Base-by-base conservation (phyloP, 208 protist species). In the Vickermania spadyakhi region DNA sequence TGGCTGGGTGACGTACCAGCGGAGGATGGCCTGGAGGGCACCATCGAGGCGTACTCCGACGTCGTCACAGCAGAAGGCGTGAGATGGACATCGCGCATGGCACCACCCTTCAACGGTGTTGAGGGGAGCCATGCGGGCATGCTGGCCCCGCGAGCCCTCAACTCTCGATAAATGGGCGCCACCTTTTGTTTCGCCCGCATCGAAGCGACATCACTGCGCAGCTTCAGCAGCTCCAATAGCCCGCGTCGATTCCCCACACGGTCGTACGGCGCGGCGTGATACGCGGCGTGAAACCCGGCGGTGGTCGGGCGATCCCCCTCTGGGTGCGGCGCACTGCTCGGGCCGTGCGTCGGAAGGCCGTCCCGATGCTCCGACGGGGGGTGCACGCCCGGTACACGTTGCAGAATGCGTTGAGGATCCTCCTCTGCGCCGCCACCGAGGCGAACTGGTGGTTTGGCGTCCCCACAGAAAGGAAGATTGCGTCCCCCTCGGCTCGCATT, bases 171-270 rank as follows among this genome's bases (percentile, higher is more conserved):
- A 18, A 45, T 45, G 36, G 36, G 36, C 36, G 36, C 36, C 36
- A 45, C 36, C 36, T 45, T 45, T 45, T 45, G 36, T 45, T 45
- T 45, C 11, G 36, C 36, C 36, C 36, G 36, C 36, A 45, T 45
- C 36, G 36, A 7, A 7, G 36, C 36, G 36, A 45, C 36, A 18
- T 45, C 36, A 18, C 36, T 45, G 36, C 36, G 36, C 36, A 45
- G 36, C 18, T 45, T 45, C 11, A 45, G 36, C 11, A 45, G 36
- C 36, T 45, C 36, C 11, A 45, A 18, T 18, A 45, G 36, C 36
- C 36, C 36, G 36, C 36, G 36, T n/a, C 36, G 36, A 18, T 45
- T 45, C 11, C 36, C 36, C 36, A 45, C 36, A 18, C 36, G 36
- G 36, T 45, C 36, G 36, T 45, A 45, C 36, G 36, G 36, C 11